A percentile compares a stretch with the other conserved stretches of the same genome.
Evolutionary conservation across 495 filamentous ascomycete genomes (phyloP).

Genomic region (Talaromyces proteolyticus): DNA sequence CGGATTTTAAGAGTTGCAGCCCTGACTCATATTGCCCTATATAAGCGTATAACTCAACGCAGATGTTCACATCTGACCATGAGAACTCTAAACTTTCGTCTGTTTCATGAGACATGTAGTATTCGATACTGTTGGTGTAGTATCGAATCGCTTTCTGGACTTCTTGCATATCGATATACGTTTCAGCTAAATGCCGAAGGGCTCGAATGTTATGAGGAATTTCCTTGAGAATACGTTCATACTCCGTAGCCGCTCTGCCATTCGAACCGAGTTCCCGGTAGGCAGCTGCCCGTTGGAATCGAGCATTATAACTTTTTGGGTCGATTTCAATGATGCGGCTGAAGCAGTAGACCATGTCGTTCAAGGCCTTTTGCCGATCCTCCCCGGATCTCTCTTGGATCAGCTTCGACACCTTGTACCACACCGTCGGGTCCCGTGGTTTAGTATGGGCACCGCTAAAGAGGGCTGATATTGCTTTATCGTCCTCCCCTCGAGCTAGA

Average conservation of each 20-base stretch:
- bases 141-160: slow-evolving; percentile 49
- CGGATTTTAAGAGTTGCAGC: slow-evolving; percentile 56
- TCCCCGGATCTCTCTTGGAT: slow-evolving; percentile 56
- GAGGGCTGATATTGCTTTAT: slow-evolving; percentile 61
- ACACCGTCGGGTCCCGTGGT: slow-evolving; percentile 59
- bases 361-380: slow-evolving; percentile 41
- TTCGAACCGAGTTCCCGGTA: slow-evolving; percentile 52
- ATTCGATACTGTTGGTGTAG: slow-evolving; percentile 55
- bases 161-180: slow-evolving; percentile 54
- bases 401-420: slow-evolving; percentile 63
- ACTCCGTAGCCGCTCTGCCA: slow-evolving; percentile 53
- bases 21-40: slow-evolving; percentile 56
- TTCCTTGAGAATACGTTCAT: slow-evolving; percentile 54
- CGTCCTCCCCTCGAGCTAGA: slow-evolving; percentile 57
- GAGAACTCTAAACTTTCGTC: slow-evolving; percentile 52
- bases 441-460: slow-evolving; percentile 68
- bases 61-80: slow-evolving; percentile 82
- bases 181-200: slow-evolving; percentile 58
- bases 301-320: slow-evolving; percentile 48
- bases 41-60: slow-evolving; percentile 69
- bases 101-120: slow-evolving; percentile 41
- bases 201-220: slow-evolving; percentile 54
- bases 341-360: slow-evolving; percentile 62
- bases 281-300: slow-evolving; percentile 54
- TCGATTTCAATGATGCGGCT: slow-evolving; percentile 61